Conservation (phyloP, 176 grass and related monocot species). For the Pontederia paniculata region DNA sequence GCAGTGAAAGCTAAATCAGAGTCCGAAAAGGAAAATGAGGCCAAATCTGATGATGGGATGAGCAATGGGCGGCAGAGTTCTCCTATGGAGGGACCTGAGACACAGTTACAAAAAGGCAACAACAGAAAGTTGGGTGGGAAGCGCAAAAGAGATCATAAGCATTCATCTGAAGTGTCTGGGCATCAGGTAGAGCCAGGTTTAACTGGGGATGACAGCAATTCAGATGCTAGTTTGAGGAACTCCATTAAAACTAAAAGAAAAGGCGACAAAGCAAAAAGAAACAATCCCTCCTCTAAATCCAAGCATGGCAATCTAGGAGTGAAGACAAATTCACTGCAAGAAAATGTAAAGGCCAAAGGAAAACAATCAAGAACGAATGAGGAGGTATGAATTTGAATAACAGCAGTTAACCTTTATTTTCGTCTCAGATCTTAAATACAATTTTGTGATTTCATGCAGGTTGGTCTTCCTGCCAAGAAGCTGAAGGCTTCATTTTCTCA, state of each 20-base stretch:
- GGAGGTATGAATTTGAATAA: too few species aligned
- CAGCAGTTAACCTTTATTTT: not conserved
- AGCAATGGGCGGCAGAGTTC: slow-evolving; percentile 19
- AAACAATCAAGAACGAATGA: slow-evolving; percentile 6
- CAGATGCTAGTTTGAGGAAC: slow-evolving; percentile 5
- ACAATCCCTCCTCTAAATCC: slow-evolving; percentile 10
- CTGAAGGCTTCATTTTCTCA: slow-evolving; percentile 3
- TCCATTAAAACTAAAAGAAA: slow-evolving; percentile 21
- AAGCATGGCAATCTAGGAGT: not conserved
- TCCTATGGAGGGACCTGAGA: slow-evolving; percentile 11
- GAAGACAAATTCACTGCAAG: too few species aligned
- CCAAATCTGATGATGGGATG: slow-evolving; percentile 18
- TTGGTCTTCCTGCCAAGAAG: slow-evolving; percentile 7
- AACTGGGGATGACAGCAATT: slow-evolving; percentile 9
- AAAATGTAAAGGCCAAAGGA: slow-evolving; percentile 1
- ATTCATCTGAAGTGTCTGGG: slow-evolving; percentile 23
- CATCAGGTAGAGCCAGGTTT: slow-evolving; percentile 7
- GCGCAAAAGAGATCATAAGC: slow-evolving; percentile 16
- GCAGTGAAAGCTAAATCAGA: slow-evolving; percentile 33
- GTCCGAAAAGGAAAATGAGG: slow-evolving; percentile 12
- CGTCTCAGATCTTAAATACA: not conserved
- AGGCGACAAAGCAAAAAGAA: slow-evolving; percentile 33
- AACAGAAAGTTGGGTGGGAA: slow-evolving; percentile 30
- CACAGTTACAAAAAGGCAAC: slow-evolving; percentile 9
- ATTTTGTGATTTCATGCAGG: slow-evolving; percentile 27